Evolutionary conservation across 2,329 filamentous ascomycete species (phyloP).

Genomic region (Apiospora malaysiana): DNA sequence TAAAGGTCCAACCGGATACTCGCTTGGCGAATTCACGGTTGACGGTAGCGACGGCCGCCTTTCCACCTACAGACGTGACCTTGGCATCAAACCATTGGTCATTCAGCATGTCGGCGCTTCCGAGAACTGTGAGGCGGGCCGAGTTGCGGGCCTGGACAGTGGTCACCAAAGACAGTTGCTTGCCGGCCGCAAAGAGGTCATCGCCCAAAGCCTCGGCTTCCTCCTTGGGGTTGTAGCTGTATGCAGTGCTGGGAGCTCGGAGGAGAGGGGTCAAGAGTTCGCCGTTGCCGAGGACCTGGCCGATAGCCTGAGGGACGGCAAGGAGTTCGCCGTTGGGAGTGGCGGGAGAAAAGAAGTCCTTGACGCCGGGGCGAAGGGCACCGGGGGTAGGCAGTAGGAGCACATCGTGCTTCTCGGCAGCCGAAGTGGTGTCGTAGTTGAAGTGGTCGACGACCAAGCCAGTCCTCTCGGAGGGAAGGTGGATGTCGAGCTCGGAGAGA

Average conservation of each 20-base stretch:
- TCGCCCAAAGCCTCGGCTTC: slow-evolving; percentile 70
- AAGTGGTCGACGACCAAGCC: slow-evolving; percentile 94
- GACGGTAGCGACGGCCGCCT: slow-evolving; percentile 64
- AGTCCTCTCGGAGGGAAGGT: slow-evolving; percentile 84
- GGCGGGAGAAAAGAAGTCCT: slow-evolving; percentile 76
- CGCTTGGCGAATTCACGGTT: slow-evolving; percentile 88
- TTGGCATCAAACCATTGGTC: slow-evolving; percentile 87
- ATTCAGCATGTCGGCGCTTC: slow-evolving; percentile 84
- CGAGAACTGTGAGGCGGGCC: slow-evolving; percentile 84
- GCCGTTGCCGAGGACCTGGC: slow-evolving; percentile 80
- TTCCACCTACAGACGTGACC: slow-evolving; percentile 65
- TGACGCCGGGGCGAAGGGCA: slow-evolving; percentile 69
- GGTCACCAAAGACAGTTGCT: slow-evolving; percentile 84
- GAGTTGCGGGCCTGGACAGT: slow-evolving; percentile 91
- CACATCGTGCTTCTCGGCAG: slow-evolving; percentile 86
- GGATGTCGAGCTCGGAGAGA: slow-evolving; percentile 87
- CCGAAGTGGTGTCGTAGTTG: slow-evolving; percentile 81
- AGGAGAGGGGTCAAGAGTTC: slow-evolving; percentile 82
- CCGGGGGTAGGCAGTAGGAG: slow-evolving; percentile 76
- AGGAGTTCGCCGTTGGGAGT: slow-evolving; percentile 62
- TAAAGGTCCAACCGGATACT: slow-evolving; percentile 93
- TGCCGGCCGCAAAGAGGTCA: slow-evolving; percentile 83
- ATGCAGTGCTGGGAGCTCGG: slow-evolving; percentile 82
- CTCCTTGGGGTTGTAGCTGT: slow-evolving; percentile 94
- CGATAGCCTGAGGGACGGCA: slow-evolving; percentile 82